A percentile compares a stretch with the other conserved stretches of the same genome.
Conservation (phyloP, 208 protist species). For the Leishmania guyanensis region DNA sequence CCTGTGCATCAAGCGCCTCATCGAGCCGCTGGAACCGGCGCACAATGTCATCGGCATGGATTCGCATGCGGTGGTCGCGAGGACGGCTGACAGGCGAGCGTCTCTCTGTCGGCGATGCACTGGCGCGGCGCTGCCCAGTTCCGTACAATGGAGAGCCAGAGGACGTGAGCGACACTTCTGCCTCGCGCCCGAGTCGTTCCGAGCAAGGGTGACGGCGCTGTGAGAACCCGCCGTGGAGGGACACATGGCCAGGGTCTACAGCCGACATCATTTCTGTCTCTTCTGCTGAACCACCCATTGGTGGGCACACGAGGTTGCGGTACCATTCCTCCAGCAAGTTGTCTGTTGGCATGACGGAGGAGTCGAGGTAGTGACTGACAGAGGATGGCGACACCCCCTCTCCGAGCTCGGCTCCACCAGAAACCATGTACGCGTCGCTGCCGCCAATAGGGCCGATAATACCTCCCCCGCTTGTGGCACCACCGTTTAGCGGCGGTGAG, state of each 20-base stretch:
- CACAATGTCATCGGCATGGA: slow-evolving; percentile 36
- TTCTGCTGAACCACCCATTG: slow-evolving; percentile 12
- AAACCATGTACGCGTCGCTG: slow-evolving; percentile 9
- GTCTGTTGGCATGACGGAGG: slow-evolving; percentile 37
- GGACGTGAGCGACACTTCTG: slow-evolving; percentile 11
- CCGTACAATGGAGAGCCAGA: slow-evolving; percentile 10
- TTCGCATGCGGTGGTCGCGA: slow-evolving; percentile 4
- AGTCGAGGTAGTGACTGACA: slow-evolving; percentile 38
- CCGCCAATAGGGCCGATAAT: slow-evolving; percentile 1
- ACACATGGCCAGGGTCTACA: slow-evolving; percentile 16
- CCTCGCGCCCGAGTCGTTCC: neutral
- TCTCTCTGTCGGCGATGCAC: neutral
- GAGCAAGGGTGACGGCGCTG: slow-evolving; percentile 4
- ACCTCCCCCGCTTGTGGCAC: neutral
- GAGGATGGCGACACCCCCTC: slow-evolving; percentile 20
- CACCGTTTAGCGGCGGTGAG: slow-evolving; percentile 25
- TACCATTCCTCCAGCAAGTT: slow-evolving; percentile 47
- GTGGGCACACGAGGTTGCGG: slow-evolving; percentile 39
- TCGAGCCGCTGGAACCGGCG: slow-evolving; percentile 35
- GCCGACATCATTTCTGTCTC: slow-evolving; percentile 16
- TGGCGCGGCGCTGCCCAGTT: neutral
- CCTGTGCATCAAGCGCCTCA: slow-evolving; percentile 30
- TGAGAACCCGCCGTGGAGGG: neutral
- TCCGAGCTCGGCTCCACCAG: neutral
- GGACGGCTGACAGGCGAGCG: neutral